Evolutionary conservation across 169 alveolate species (phyloP), one percentile per base, ranked within the genome.

Genomic region (Plasmodium sp.): DNA sequence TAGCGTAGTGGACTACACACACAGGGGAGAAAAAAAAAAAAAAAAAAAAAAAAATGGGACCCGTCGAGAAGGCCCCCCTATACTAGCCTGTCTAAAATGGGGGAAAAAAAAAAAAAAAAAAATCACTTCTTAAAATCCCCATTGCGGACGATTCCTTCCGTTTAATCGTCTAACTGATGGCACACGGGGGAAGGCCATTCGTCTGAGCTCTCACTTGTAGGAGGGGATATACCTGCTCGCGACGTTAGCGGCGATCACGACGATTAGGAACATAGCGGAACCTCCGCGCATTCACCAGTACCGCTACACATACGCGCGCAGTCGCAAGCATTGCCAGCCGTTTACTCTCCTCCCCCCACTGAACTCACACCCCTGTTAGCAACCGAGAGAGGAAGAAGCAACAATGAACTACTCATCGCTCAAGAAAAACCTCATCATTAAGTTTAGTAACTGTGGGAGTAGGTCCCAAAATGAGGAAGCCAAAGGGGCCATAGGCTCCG

Each of bases 381-480:
- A 67, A 67, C 77, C 16, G 10, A 16, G 34, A 22, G 41, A 31
- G 22, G 22, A 31, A 41, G 22, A 43, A 41, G 48, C 7, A 10
- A 84, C 34, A 18, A 86, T 86, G 93, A 86, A 86, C 33, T 77
- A 86, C 43, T 34, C 86, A 2, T 39, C 43, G n/a, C 27, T 86
- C 62, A 86, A 86, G 71, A 86, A 77, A 41, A 86, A 77, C 10
- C 72, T 86, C 31, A 41, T 86, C 2, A 43, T 75, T 56, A 86
- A 86, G 41, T 86, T 86, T 41, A 74, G 54, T 12, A 71, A 77
- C 34, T 4, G n/a, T 67, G 77, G 33, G 27, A 16, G 27, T 67
- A 27, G 39, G 5, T 27, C 43, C 16, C 77, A 18, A 67, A 67
- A 67, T 67, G 39, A 10, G 77, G 77, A 31, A 18, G 77, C 1